Evolutionary conservation across 306 rosid genomes (phyloP), one percentile per base, ranked within the genome.

Genomic region (Pyrus bretschneideri): DNA sequence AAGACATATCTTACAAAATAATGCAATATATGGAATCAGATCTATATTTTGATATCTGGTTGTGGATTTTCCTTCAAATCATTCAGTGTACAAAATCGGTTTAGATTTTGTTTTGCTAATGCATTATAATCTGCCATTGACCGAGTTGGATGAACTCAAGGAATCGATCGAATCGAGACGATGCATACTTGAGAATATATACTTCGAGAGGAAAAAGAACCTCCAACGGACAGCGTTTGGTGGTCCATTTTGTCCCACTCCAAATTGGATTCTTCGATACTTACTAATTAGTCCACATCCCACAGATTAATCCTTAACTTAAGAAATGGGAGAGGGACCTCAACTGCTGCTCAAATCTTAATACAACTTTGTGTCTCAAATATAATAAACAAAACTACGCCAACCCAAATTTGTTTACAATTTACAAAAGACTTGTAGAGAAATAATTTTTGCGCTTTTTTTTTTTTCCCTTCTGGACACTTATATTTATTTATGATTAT

Each of bases 1-100:
- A 38, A 15, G 19, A 51, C 13, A 38, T 46, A 51, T 68, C 38
- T 11, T 75, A 64, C 85, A 72, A 55, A 84, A 82, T 69, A 78
- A 82, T 78, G 3, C 79, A 14, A 25, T 23, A 19, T 18, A 33
- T 33, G 69, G 69, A 65, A 33, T 33, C 46, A 4, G 25, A 65
- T 31, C 11, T 12, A 33, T 19, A 42, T 72, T 72, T 11, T 23
- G 19, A 17, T 1, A 54, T 71, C 12, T 72, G 76, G 40, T 44
- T 58, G 38, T 60, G 12, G 40, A 65, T 40, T 73, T 40, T 25
- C 4, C 42, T 42, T 0, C 9, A 33, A 40, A 17, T 23, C 17
- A 9, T 15, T 22, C 54, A 15, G 54, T 49, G 54, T 49, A 49
- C 54, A 49, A 49, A 49, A 33, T 46, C 52, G 15, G 54, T 15